phyloP scores from a whole-genome alignment of 148 eudicot genomes.

The Chenopodium berlandieri region DNA sequence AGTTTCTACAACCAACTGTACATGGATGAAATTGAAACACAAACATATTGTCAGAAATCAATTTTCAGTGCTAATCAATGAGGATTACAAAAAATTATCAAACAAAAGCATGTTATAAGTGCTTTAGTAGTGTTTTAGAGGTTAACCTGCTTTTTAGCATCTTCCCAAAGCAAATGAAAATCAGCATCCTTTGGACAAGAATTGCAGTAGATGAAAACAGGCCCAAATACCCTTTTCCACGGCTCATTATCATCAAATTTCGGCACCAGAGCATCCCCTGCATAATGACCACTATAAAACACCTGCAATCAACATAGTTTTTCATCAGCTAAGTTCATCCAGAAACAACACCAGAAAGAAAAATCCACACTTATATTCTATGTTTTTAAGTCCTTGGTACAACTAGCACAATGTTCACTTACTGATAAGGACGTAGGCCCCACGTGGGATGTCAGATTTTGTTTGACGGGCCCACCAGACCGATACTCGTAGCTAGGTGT shows the following conservation, averaged over 20 bases:
- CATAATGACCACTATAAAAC: constrained; percentile 81
- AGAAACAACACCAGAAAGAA: constrained; percentile 1
- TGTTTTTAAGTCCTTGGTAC: neutral
- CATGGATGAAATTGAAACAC: neutral
- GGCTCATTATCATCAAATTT: constrained; percentile 68
- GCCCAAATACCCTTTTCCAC: constrained; percentile 97
- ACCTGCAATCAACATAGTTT: constrained; percentile 39
- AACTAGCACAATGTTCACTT: constrained; percentile 20
- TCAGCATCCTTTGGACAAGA: constrained; percentile 44
- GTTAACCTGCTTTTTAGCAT: constrained; percentile 80
- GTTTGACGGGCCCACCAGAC: constrained; percentile 79
- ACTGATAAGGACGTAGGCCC: constrained; percentile 77
- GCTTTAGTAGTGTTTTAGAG: neutral
- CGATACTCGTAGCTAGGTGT: constrained; percentile 77
- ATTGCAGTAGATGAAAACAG: constrained; percentile 84
- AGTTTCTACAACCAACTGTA: constrained; percentile 48
- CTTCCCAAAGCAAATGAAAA: constrained; percentile 75
- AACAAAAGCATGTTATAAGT: neutral
- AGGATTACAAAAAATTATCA: too few relatives aligned
- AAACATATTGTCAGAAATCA: neutral
- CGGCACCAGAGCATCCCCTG: constrained; percentile 67
- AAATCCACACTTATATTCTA: neutral
- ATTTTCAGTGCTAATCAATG: neutral
- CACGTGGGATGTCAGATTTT: constrained; percentile 82
- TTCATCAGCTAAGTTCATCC: constrained; percentile 11